Base-by-base conservation (phyloP, 805 yeast species). In the Zygosaccharomyces bailii region DNA sequence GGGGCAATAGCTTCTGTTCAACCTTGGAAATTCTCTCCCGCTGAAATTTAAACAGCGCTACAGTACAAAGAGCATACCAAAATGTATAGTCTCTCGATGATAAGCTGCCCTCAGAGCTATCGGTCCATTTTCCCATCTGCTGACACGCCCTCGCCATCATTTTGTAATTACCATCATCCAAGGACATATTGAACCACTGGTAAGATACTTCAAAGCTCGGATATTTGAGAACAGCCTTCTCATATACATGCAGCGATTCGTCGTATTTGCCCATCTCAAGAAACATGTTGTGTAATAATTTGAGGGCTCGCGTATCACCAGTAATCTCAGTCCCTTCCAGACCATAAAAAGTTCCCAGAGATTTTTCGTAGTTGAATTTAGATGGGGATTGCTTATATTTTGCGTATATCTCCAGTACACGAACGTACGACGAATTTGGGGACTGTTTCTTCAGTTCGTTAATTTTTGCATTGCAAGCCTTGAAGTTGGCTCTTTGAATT, bases 121-220 rank as follows among this genome's bases (percentile, higher is more conserved):
- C 52, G 18, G 65, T 71, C 46, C 66, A 61, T 45, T 68, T 66
- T 0, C 56, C 50, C 37, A 63, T 35, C 34, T 57, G 59, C 62
- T 78, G 72, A 2, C 81, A 63, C 0, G 80, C 69, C 51, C 78
- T 78, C 43, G 80, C 84, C 60, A 82, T 62, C 11, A 77, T 74
- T 36, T 71, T 63, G 18, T 70, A 59, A 59, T 84, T 79, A 29
- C 67, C 68, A 30, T 64, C 65, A 5, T 70, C 70, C 21, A 82
- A 56, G 21, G 82, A 68, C 32, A 71, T 64, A 31, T 71, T 71
- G 57, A 81, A 80, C 89, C 91, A 86, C 25, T 68, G 69, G 34
- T 70, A 63, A 5, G 77, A 63, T 24, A 77, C 59, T 7, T 69
- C 69, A 34, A 70, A 65, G 4, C 73, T 70, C 3, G 84, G 81